phyloP scores from a whole-genome alignment of 176 grass and related monocot genomes.

The Puya raimondii region DNA sequence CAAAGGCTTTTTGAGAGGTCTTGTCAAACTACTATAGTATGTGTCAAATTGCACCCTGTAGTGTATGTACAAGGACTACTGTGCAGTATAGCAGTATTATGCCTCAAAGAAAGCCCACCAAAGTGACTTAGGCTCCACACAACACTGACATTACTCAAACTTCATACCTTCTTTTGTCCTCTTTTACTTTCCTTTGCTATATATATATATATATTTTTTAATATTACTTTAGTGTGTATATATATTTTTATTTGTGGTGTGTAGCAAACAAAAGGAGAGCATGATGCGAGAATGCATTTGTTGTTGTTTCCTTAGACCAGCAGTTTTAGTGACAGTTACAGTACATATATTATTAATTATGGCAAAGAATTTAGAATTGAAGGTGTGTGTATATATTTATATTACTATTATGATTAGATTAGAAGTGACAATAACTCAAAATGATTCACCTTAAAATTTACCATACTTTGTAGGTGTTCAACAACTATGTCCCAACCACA shows the following conservation, averaged over 20 bases:
- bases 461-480: not conserved
- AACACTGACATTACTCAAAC: slow-evolving; percentile 2
- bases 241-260: slow-evolving; percentile 1
- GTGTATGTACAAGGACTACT: slow-evolving; percentile 7
- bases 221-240: not conserved
- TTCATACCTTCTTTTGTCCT: slow-evolving; percentile 25
- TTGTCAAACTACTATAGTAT: slow-evolving; percentile 25
- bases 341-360: not conserved
- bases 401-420: not conserved
- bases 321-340: not conserved
- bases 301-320: not conserved
- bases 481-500: not conserved
- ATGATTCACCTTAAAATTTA: not conserved
- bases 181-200: not conserved
- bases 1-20: slow-evolving; percentile 32
- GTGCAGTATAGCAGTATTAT: slow-evolving; percentile 5
- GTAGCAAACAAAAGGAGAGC: not conserved
- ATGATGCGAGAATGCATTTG: not conserved
- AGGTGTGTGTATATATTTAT: not conserved
- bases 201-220: slow-evolving; percentile 1
- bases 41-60: not conserved
- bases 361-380: not conserved
- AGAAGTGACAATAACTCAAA: not conserved
- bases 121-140: slow-evolving; percentile 14
- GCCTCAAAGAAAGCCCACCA: not conserved